Conservation (phyloP, 2,329 filamentous ascomycete species). For the Aschersonia sp. region DNA sequence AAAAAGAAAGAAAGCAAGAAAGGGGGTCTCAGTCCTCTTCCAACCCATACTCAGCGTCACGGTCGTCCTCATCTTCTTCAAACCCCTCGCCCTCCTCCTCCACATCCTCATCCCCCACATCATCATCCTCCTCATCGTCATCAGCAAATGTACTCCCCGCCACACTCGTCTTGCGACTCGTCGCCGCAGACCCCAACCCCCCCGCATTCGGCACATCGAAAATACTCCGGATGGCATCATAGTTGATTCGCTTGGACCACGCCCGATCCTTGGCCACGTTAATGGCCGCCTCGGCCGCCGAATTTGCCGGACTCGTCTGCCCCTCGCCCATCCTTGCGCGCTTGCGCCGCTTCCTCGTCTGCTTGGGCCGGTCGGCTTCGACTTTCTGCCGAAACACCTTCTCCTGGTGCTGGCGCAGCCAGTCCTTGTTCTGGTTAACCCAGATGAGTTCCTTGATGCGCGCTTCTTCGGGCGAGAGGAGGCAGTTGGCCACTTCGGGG, state of each 20-base stretch:
- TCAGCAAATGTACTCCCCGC: conserved; percentile 21
- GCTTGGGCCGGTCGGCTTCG: conserved; percentile 41
- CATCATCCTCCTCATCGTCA: conserved; percentile 21
- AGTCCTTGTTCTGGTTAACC: conserved; percentile 91
- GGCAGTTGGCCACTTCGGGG: conserved; percentile 69
- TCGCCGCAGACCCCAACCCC: conserved; percentile 34
- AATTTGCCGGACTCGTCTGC: conserved; percentile 50
- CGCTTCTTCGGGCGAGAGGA: conserved; percentile 59
- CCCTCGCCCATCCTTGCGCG: conserved; percentile 48
- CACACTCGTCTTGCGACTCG: conserved; percentile 27
- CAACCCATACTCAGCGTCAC: conserved; percentile 18
- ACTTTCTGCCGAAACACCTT: conserved; percentile 65
- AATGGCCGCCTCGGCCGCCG: conserved; percentile 54
- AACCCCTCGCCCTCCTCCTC: conserved; percentile 18
- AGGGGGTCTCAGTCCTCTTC: conserved; percentile 1
- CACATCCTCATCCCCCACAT: conserved; percentile 18
- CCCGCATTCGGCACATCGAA: conserved; percentile 32
- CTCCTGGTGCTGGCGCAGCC: conserved; percentile 73
- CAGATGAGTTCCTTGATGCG: conserved; percentile 82
- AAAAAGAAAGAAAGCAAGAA: background rate
- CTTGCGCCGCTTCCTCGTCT: conserved; percentile 39
- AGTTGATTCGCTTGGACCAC: conserved; percentile 65
- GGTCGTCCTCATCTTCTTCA: conserved; percentile 22
- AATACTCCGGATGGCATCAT: conserved; percentile 45
- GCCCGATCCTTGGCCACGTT: conserved; percentile 53